A percentile compares a stretch with the other conserved stretches of the same genome.
Evolutionary conservation across 257 asterid species (phyloP).

Genomic region (Datura wrightii): DNA sequence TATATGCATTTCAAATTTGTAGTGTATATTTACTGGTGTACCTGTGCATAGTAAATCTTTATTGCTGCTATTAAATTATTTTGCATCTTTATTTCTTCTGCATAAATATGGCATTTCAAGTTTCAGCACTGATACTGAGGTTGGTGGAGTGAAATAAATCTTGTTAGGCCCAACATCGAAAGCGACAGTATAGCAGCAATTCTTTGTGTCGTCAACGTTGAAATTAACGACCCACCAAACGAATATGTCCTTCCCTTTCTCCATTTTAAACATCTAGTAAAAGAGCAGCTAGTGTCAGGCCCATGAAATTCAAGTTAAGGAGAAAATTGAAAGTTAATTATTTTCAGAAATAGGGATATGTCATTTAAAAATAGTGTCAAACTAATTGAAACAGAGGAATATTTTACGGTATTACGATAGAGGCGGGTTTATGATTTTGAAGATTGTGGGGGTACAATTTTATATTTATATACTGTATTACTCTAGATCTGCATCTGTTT

Average conservation of each 20-base stretch:
- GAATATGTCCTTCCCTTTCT: background rate
- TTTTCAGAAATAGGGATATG: background rate
- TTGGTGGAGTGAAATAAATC: constrained; percentile 17
- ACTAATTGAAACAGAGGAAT: background rate
- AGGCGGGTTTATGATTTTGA: background rate
- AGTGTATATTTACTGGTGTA: background rate
- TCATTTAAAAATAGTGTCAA: background rate
- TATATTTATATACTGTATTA: background rate
- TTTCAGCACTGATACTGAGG: constrained; percentile 12
- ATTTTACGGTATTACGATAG: background rate
- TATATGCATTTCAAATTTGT: background rate
- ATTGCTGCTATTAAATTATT: background rate
- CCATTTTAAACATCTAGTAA: background rate
- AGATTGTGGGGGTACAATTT: background rate
- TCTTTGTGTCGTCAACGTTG: constrained; percentile 24
- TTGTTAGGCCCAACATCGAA: background rate
- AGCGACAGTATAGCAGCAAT: background rate
- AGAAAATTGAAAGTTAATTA: too few species aligned
- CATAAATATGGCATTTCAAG: background rate
- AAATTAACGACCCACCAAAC: background rate
- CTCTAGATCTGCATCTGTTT: background rate
- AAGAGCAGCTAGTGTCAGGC: background rate
- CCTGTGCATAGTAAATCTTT: background rate
- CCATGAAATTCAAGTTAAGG: background rate
- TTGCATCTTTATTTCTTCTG: background rate